Conservation (phyloP, 495 filamentous ascomycete species). For the Emericellopsis terricola region DNA sequence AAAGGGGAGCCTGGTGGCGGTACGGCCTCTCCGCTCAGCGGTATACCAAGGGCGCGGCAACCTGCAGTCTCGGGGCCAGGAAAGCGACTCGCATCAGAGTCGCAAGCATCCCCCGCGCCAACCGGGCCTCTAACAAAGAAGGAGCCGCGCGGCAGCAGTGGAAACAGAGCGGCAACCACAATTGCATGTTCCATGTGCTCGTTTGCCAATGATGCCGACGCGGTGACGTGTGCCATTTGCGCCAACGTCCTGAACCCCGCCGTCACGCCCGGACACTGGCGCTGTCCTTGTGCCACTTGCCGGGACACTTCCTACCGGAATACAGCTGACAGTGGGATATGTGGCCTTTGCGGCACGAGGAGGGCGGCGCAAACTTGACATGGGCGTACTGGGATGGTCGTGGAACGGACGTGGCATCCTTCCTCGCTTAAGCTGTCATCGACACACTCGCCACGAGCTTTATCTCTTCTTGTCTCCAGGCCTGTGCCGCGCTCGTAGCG, state of each 20-base stretch:
- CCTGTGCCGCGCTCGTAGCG: too few relatives aligned
- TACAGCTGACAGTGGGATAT: conserved; percentile 42
- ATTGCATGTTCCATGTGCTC: conserved; percentile 42
- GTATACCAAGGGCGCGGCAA: neutral
- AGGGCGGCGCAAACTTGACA: neutral
- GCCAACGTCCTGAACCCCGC: conserved; percentile 40
- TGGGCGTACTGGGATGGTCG: too few relatives aligned
- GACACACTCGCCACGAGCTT: too few relatives aligned
- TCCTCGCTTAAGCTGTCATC: too few relatives aligned
- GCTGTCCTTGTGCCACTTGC: conserved; percentile 36
- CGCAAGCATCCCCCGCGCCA: neutral
- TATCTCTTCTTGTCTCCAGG: too few relatives aligned
- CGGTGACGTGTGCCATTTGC: conserved; percentile 43
- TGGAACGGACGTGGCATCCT: too few relatives aligned
- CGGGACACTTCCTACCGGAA: conserved; percentile 39
- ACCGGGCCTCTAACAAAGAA: neutral
- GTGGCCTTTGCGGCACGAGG: conserved; percentile 41
- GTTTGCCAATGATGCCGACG: conserved; percentile 28
- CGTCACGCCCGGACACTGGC: conserved; percentile 35
- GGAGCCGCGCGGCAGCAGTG: neutral
- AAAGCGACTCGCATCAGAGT: neutral
- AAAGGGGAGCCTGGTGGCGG: neutral
- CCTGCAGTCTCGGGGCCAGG: too few relatives aligned
- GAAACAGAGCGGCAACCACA: neutral
- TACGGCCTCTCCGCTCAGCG: neutral